Percentiles rank a stretch among this genome's conserved stretches.
Evolutionary conservation across 768 basidiomycete species (phyloP).

Genomic region (Lentinula raphanica): DNA sequence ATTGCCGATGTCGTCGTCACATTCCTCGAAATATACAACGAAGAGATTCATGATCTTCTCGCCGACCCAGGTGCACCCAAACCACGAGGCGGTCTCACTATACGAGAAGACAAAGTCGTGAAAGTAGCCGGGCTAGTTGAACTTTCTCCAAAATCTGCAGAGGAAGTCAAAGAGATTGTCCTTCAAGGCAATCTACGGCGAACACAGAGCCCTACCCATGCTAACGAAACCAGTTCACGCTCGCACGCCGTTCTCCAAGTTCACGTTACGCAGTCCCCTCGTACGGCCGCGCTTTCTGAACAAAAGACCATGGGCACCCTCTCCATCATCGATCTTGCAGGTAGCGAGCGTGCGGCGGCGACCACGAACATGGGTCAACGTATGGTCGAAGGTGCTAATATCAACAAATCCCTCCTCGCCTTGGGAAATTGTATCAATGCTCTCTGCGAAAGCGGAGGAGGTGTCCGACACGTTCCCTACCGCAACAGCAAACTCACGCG

Average conservation of each 20-base stretch:
- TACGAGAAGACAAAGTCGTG: constrained; percentile 92
- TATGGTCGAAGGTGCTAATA: constrained; percentile 98
- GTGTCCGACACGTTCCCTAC: constrained; percentile 88
- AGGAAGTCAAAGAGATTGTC: constrained; percentile 93
- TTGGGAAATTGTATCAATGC: constrained; percentile 99
- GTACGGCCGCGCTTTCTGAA: constrained; percentile 81
- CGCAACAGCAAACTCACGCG: constrained; percentile 98
- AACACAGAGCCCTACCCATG: constrained; percentile 91
- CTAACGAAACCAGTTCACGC: constrained; percentile 93
- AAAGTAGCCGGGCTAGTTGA: constrained; percentile 85
- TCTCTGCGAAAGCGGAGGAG: constrained; percentile 89
- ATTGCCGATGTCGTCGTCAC: constrained; percentile 86
- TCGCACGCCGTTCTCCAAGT: constrained; percentile 98
- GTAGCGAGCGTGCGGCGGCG: constrained; percentile 93
- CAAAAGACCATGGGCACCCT: constrained; percentile 83
- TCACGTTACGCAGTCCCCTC: constrained; percentile 82
- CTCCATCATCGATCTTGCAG: constrained; percentile 97
- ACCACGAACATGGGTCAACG: constrained; percentile 97
- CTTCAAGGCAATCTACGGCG: constrained; percentile 82
- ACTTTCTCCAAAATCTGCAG: constrained; percentile 73
- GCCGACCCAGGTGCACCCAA: constrained; percentile 57
- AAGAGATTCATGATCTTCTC: constrained; percentile 95
- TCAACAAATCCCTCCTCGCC: constrained; percentile 96
- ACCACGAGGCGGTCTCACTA: constrained; percentile 81
- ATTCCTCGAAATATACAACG: constrained; percentile 98